Base-by-base conservation (phyloP, 345 rosid species). In the Eucalyptus marginata region DNA sequence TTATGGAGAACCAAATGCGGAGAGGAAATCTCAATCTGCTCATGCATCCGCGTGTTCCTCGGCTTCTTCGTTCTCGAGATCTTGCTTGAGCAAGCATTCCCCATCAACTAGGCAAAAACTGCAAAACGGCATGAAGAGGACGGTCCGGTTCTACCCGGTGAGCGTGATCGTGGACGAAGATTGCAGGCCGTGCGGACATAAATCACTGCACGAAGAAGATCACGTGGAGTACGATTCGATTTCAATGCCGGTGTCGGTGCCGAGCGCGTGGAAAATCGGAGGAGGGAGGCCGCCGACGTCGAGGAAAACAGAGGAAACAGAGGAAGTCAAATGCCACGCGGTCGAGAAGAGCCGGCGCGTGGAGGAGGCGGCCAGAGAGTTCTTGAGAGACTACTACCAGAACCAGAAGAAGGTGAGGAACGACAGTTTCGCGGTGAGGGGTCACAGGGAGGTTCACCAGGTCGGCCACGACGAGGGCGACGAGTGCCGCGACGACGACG, bases 41-140 rank as follows among this genome's bases (percentile, higher is more conserved):
- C 94, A 93, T 40, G 93, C 90, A 13, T 93, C 98, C 3, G 90
- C 92, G 12, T 96, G 98, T 90, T 94, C 99, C 58, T 94, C 99
- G 17, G 95, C 96, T 85, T 93, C 99, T 50, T 98, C 99, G 4
- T 95, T 95, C 89, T 95, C 99, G 8, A 94, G 97, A 58, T 97
- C 99, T 17, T 96, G 98, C 88, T 87, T 97, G 86, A 97, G 95
- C 94, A 95, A 94, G 91, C 87, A 88, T 87, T 92, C 95, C 17
- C 94, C 98, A 7, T 91, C 93, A 3, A 92, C 92, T 0, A 90
- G 92, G 86, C 97, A 92, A 33, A 95, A 94, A 88, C 68, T 93
- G 49, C 94, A 93, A 9, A 94, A 93, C n/a, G 95, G 94, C 52
- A 93, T 89, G 49, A 95, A 95, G 91, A 91, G 98, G 84, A 93